phyloP scores from a whole-genome alignment of 108 stramenopile species.

The Cyclotella cryptica region DNA sequence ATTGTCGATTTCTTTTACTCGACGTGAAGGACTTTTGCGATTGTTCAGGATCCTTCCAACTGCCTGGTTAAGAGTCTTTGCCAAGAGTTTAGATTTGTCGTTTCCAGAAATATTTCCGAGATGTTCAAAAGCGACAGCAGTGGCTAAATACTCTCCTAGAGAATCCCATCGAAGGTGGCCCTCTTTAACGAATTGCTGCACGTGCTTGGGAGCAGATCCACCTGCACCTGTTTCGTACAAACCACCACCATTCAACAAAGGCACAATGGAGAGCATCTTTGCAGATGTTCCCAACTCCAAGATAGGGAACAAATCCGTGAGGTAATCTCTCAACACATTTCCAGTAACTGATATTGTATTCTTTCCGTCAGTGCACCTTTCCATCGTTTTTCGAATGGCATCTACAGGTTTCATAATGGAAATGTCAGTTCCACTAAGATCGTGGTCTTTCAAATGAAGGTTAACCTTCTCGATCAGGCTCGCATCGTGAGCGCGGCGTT shows the following conservation, averaged over 20 bases:
- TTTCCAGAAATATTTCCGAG: slow-evolving; percentile 69
- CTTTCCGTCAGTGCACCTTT: slow-evolving; percentile 77
- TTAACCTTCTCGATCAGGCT: slow-evolving; percentile 88
- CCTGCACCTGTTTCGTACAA: slow-evolving; percentile 96
- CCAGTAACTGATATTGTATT: slow-evolving; percentile 95
- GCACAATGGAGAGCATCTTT: slow-evolving; percentile 97
- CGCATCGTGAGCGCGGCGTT: slow-evolving; percentile 88
- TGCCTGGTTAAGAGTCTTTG: slow-evolving; percentile 85
- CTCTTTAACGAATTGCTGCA: slow-evolving; percentile 91
- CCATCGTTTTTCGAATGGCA: slow-evolving; percentile 86
- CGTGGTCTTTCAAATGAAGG: slow-evolving; percentile 85
- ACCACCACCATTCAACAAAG: slow-evolving; percentile 91
- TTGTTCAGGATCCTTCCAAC: slow-evolving; percentile 89
- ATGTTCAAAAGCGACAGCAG: slow-evolving; percentile 80
- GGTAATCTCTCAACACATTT: slow-evolving; percentile 94
- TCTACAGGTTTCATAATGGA: slow-evolving; percentile 92
- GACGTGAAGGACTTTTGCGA: slow-evolving; percentile 88
- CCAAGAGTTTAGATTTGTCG: slow-evolving; percentile 76
- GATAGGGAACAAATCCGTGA: slow-evolving; percentile 94
- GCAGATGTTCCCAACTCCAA: slow-evolving; percentile 93
- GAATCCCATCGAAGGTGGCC: slow-evolving; percentile 93
- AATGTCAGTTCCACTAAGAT: slow-evolving; percentile 87
- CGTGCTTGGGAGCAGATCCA: slow-evolving; percentile 94
- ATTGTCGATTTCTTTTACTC: slow-evolving; percentile 94
- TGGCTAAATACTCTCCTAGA: slow-evolving; percentile 62